Evolutionary conservation across 2,329 filamentous ascomycete species (phyloP), one percentile per base, ranked within the genome.

Genomic region (Pseudogymnoascus pannorum): DNA sequence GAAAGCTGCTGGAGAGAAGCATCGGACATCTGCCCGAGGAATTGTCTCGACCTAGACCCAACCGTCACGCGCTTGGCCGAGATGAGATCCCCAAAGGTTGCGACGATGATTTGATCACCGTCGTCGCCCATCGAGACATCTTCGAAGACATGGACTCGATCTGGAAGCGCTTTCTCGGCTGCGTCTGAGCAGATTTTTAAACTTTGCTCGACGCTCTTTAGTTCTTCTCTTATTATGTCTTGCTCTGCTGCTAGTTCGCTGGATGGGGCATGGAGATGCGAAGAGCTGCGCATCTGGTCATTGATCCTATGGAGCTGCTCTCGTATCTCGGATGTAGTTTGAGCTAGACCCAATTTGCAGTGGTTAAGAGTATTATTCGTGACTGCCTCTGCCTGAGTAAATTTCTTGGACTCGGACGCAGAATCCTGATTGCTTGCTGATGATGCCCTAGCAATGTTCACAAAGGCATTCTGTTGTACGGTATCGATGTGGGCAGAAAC

Each of bases 81-180:
- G 58, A 73, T 68, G 44, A 73, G 64, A 61, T 72, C 70, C 57
- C 70, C 69, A 60, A 72, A 64, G 29, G 70, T 73, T 57, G 70
- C 70, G 54, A 72, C 67, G 20, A 73, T 62, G 44, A 72, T 58
- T 58, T 73, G 70, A 60, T 71, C 66, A 31, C 66, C 60, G 63
- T 73, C 65, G 63, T 72, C 70, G 5, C 63, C 61, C 36, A 67
- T 66, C 8, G 60, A 62, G 20, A 72, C 64, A 65, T 73, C 69
- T 61, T 72, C 70, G 60, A 68, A 72, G 12, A 68, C 62, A 64
- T 72, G 70, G 1, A 65, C 63, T 57, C 67, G 65, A 16, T 68
- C 66, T 24, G 66, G 63, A 51, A 68, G 63, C 18, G 67, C 65
- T 65, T 70, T 59, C 36, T 65, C 64, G 26, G 68, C 69, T 40